A percentile compares a stretch with the other conserved stretches of the same genome.
These are phyloP conservation scores for Lunularia cruciata DNA, from an alignment of 225 moss, liverwort and hornwort genomes.

Conservation along the genomic window DNA sequence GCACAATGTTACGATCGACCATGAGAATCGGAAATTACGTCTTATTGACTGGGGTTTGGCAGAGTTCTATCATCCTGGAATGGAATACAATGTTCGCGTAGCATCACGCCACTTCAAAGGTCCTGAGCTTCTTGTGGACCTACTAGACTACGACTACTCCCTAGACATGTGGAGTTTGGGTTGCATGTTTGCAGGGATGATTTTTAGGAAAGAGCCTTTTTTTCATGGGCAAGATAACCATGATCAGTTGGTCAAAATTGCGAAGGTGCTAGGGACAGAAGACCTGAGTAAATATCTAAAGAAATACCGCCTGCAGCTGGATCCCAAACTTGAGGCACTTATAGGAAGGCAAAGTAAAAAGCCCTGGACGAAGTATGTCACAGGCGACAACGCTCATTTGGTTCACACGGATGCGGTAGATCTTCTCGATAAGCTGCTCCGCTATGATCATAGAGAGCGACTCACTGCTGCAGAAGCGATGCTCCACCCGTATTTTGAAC, in stretches of 20 bases:
- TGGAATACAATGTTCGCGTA: slow-evolving; percentile 73
- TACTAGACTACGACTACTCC: slow-evolving; percentile 25
- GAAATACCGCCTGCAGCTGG: slow-evolving; percentile 82
- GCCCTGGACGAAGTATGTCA: slow-evolving; percentile 75
- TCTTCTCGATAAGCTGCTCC: slow-evolving; percentile 51
- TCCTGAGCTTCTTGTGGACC: slow-evolving; percentile 30
- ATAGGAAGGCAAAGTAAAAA: slow-evolving; percentile 74
- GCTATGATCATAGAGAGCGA: slow-evolving; percentile 51
- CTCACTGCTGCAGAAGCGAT: slow-evolving; percentile 51
- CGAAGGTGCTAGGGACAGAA: slow-evolving; percentile 58
- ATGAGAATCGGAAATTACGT: slow-evolving; percentile 67
- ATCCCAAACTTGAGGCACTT: slow-evolving; percentile 81
- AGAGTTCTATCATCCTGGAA: slow-evolving; percentile 67
- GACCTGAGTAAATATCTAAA: slow-evolving; percentile 79
- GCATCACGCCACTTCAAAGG: slow-evolving; percentile 50
- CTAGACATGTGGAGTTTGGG: slow-evolving; percentile 36
- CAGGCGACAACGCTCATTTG: slow-evolving; percentile 78
- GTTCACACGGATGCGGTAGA: slow-evolving; percentile 68
- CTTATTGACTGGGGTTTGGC: slow-evolving; percentile 79
- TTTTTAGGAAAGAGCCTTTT: slow-evolving; percentile 30
- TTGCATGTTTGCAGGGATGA: slow-evolving; percentile 31
- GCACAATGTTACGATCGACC: slow-evolving; percentile 75
- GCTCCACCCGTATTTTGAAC: slow-evolving; percentile 85
- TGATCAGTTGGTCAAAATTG: slow-evolving; percentile 30
- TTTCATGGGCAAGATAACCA: slow-evolving; percentile 27